Evolutionary conservation across 257 asterid genomes (phyloP).

Genomic region (Solanum okadae): DNA sequence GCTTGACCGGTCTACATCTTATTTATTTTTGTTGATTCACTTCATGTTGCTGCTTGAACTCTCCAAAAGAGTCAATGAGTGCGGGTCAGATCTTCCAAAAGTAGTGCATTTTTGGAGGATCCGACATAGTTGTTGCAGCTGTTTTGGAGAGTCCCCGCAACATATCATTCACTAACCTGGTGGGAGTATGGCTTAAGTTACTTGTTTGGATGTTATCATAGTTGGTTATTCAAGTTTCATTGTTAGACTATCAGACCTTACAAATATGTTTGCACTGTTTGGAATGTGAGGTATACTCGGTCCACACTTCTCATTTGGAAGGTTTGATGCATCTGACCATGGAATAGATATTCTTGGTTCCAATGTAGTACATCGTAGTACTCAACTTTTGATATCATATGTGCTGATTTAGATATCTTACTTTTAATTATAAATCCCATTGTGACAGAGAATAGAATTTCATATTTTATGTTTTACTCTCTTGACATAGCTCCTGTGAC

Average conservation of each 20-base stretch:
- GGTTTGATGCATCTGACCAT: neutral
- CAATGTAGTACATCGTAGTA: neutral
- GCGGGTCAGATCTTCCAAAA: neutral
- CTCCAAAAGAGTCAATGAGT: neutral
- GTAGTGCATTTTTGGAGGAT: neutral
- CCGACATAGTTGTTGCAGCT: neutral
- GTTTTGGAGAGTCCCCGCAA: neutral
- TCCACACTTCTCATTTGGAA: neutral
- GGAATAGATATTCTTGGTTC: neutral
- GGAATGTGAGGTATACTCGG: neutral
- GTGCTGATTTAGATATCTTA: neutral
- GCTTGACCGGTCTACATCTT: neutral
- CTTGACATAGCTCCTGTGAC: neutral
- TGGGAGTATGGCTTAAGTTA: neutral
- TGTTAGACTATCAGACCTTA: neutral
- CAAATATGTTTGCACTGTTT: neutral
- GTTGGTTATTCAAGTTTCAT: neutral
- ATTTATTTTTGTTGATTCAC: neutral
- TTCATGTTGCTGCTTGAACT: neutral
- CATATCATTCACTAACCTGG: neutral
- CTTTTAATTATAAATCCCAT: neutral
- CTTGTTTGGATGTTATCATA: neutral
- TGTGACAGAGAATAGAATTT: neutral
- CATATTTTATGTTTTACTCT: neutral
- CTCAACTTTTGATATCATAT: neutral